Evolutionary conservation across 805 yeast genomes (phyloP).

Genomic region (Grigorovia jiainica): DNA sequence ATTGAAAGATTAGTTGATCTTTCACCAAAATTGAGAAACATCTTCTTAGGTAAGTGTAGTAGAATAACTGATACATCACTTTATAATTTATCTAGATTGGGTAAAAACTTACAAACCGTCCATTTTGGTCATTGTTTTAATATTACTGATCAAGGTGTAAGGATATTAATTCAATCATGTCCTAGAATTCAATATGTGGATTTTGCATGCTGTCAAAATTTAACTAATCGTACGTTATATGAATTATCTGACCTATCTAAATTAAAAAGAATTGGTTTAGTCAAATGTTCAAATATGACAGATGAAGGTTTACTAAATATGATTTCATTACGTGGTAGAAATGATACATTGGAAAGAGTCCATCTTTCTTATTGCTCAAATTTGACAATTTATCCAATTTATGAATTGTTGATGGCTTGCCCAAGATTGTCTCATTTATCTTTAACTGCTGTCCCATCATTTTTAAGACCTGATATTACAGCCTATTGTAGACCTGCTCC

Average conservation of each 20-base stretch:
- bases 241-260: constrained; percentile 71
- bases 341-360: constrained; percentile 81
- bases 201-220: constrained; percentile 85
- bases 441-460: constrained; percentile 85
- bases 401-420: constrained; percentile 63
- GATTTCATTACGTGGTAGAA: constrained; percentile 58
- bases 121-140: constrained; percentile 91
- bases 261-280: constrained; percentile 84
- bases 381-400: constrained; percentile 69
- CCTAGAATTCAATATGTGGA: constrained; percentile 86
- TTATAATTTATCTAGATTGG: constrained; percentile 59
- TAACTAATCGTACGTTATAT: constrained; percentile 73
- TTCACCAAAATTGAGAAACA: constrained; percentile 83
- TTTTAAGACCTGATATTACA: constrained; percentile 75
- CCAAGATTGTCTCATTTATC: constrained; percentile 85
- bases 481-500: constrained; percentile 89
- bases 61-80: constrained; percentile 77
- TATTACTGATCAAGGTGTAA: constrained; percentile 84
- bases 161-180: constrained; percentile 62
- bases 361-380: constrained; percentile 87
- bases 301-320: constrained; percentile 70
- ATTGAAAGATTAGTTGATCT: constrained; percentile 60
- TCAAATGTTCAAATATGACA: constrained; percentile 79
- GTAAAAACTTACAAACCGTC: constrained; percentile 73
- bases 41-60: constrained; percentile 81